These are phyloP conservation scores for Eucalyptus cloeziana DNA, from an alignment of 345 rosid genomes.

Conservation along the genomic window DNA sequence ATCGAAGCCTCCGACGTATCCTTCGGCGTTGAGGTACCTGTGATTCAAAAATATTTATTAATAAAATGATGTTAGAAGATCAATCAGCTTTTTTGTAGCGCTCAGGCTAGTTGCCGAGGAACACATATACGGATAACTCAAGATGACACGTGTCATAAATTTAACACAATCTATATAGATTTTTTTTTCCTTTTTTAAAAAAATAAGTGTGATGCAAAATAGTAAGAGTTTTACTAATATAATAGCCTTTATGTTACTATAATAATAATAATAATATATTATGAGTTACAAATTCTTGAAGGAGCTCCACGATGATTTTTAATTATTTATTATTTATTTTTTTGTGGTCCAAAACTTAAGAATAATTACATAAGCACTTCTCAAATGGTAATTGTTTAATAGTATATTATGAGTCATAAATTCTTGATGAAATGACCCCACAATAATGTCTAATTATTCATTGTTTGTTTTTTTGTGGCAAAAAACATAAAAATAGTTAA, in stretches of 20 bases:
- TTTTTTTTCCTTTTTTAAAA: accelerated
- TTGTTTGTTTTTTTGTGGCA: too few species aligned
- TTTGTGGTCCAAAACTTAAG: accelerated
- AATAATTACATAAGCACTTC: too few species aligned
- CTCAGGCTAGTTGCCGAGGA: neutral
- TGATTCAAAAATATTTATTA: neutral
- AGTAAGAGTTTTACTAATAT: accelerated
- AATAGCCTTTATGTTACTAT: accelerated
- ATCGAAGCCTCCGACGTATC: conserved; percentile 14
- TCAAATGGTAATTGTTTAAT: too few species aligned
- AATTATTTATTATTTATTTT: too few species aligned
- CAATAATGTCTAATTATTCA: too few species aligned
- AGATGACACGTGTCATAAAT: neutral
- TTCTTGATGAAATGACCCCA: too few species aligned
- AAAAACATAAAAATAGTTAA: too few species aligned
- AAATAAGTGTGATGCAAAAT: neutral
- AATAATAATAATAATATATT: too few species aligned
- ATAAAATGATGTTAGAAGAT: neutral
- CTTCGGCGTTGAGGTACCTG: conserved; percentile 14
- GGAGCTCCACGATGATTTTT: too few species aligned
- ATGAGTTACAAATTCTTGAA: too few species aligned
- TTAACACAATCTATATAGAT: neutral
- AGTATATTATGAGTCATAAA: too few species aligned
- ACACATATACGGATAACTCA: neutral
- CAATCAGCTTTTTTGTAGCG: neutral